Evolutionary conservation across 768 basidiomycete species (phyloP), one percentile per base, ranked within the genome.

Genomic region (Mycena pura): DNA sequence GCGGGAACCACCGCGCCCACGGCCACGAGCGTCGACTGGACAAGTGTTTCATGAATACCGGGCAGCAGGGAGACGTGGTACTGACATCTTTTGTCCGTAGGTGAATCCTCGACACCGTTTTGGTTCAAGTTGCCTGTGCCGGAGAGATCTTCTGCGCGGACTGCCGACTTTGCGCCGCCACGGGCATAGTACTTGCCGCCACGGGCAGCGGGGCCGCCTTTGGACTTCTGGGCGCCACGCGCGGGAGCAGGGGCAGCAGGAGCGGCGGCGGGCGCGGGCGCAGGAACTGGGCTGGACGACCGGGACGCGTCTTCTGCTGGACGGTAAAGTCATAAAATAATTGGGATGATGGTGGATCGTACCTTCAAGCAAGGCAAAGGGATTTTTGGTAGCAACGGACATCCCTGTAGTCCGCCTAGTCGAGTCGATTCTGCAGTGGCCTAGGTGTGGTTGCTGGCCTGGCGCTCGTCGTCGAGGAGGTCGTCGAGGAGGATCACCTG

Each of bases 371-470:
- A 93, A 71, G 76, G 91, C 86, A 81, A 93, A 94, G 68, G 89
- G 88, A 81, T 93, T 93, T 86, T 80, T 87, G 74, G 87, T 87
- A 81, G 89, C 92, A 86, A 93, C 91, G 90, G 92, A 92, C 91
- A 94, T 93, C 84, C 82, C 76, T 78, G 81, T 82, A 61, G 46
- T 60, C 57, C 60, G 69, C 64, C 69, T 68, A 71, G 64, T 74
- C 71, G 47, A 54, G 28, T 39, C 21, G 59, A 59, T 27, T 64
- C 57, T 64, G 57, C 63, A 64, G 57, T 63, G 49, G 50, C 53
- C 62, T 59, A 40, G 57, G 24, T 38, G 44, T 13, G 28, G 14
- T 31, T 11, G 38, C 5, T 40, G 48, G 34, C 41, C n/a, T n/a
- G n/a, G n/a, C n/a, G n/a, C n/a, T n/a, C n/a, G n/a, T n/a, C n/a